Percentiles rank a stretch among this genome's conserved stretches.
phyloP scores from a whole-genome alignment of 768 basidiomycete genomes.

The Phylloporus arenicola region DNA sequence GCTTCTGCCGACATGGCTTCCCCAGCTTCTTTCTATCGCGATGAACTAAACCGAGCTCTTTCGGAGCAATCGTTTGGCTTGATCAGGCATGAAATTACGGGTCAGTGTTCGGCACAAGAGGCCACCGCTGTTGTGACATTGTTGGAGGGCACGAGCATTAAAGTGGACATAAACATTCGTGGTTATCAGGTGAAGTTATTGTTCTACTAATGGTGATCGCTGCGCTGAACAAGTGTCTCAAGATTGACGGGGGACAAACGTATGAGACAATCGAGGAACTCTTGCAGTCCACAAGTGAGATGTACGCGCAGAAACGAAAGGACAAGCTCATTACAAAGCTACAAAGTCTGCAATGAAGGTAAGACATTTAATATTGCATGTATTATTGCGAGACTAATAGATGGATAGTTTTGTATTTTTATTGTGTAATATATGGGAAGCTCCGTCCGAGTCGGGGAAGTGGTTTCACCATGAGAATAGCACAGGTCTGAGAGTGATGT shows the following conservation, averaged over 20 bases:
- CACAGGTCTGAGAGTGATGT: not conserved
- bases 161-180: conserved; percentile 43
- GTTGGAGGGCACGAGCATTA: conserved; percentile 48
- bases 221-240: conserved; percentile 8
- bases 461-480: not conserved
- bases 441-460: not conserved
- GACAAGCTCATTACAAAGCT: conserved; percentile 46
- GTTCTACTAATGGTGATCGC: not conserved
- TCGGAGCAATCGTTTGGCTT: conserved; percentile 57
- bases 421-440: not conserved
- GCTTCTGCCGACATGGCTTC: conserved; percentile 14
- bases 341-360: conserved; percentile 34
- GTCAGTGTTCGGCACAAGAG: conserved; percentile 37
- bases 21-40: conserved; percentile 28
- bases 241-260: conserved; percentile 26
- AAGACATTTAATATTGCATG: not conserved
- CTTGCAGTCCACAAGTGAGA: conserved; percentile 49
- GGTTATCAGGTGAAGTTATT: conserved; percentile 49
- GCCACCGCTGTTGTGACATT: conserved; percentile 51
- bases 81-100: conserved; percentile 37
- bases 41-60: conserved; percentile 52
- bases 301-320: conserved; percentile 44
- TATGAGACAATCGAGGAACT: conserved; percentile 61
- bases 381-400: conserved; percentile 2
- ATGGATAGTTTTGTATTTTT: not conserved